Conservation (phyloP, 345 rosid species). For the Melaleuca quinquenervia region DNA sequence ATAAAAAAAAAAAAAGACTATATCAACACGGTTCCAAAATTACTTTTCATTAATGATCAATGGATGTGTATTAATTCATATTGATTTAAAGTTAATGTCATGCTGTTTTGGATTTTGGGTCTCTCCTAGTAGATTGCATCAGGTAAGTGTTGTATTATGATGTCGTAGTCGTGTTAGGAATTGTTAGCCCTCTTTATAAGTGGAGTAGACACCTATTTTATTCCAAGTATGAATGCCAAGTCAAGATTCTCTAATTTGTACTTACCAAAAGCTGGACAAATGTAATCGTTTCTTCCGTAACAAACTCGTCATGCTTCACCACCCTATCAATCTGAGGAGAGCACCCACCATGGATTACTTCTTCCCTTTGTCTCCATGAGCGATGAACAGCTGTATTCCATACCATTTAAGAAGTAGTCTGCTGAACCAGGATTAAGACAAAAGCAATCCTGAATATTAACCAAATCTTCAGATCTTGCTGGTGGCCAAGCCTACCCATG, state of each 20-base stretch:
- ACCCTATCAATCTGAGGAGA: neutral
- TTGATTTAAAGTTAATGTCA: neutral
- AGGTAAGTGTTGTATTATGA: fast-evolving
- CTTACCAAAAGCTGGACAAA: neutral
- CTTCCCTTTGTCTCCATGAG: neutral
- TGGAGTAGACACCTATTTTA: neutral
- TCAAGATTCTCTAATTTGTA: neutral
- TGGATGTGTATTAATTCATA: neutral
- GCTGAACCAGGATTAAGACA: neutral
- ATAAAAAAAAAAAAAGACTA: no score
- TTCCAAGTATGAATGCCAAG: neutral
- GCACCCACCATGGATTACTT: neutral
- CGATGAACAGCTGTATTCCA: neutral
- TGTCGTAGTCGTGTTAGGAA: neutral
- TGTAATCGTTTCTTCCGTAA: neutral
- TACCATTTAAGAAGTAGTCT: neutral
- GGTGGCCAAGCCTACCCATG: neutral
- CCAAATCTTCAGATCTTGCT: neutral
- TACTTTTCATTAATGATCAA: neutral
- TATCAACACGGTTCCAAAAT: neutral
- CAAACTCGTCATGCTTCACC: neutral
- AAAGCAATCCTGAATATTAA: neutral
- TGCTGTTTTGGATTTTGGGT: fast-evolving
- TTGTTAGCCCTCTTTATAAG: neutral
- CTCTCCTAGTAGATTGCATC: fast-evolving